Base-by-base conservation (phyloP, 257 asterid genomes). In the Paulownia fortunei region DNA sequence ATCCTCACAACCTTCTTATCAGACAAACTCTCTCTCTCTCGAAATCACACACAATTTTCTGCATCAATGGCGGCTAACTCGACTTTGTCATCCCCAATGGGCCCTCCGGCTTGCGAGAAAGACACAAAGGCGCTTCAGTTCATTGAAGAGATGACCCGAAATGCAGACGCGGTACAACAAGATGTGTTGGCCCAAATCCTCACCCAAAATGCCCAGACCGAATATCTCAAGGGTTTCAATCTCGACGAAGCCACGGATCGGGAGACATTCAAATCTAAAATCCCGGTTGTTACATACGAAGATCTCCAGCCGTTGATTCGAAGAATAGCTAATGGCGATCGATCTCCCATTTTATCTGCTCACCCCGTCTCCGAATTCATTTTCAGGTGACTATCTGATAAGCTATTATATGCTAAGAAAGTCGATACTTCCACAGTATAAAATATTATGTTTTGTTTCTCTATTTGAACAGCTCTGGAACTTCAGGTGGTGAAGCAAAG, bases 111-210 rank as follows among this genome's bases (percentile, higher is more conserved):
- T 8, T 19, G 74, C 46, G 64, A 65, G n/a, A 66, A 56, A n/a
- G 80, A 80, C 42, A 80, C 62, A 9, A 80, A 80, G 8, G 84
- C 82, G 7, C 86, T 84, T 27, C 69, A 70, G 6, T 81, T 84
- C 34, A 84, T 82, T 19, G 83, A 73, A 55, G 83, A 79, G 24
- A 64, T 73, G 83, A 79, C 83, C 2, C 59, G 73, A 56, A 73
- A 79, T n/a, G 79, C 76, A 0, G 76, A 65, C 4, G 24, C 55
- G 13, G 79, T 73, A 0, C 83, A 79, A 18, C 60, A 65, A 42
- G 62, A 54, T 13, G 75, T 73, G 2, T 32, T 79, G 52, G 60
- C 69, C 44, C 63, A 73, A 44, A 73, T 80, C 34, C 76, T 80
- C 12, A n/a, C 60, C 42, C 76, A 34, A 27, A 80, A 80, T 64